These are phyloP conservation scores for Claviceps capensis DNA, from an alignment of 2,329 filamentous ascomycete genomes.

Conservation along the genomic window DNA sequence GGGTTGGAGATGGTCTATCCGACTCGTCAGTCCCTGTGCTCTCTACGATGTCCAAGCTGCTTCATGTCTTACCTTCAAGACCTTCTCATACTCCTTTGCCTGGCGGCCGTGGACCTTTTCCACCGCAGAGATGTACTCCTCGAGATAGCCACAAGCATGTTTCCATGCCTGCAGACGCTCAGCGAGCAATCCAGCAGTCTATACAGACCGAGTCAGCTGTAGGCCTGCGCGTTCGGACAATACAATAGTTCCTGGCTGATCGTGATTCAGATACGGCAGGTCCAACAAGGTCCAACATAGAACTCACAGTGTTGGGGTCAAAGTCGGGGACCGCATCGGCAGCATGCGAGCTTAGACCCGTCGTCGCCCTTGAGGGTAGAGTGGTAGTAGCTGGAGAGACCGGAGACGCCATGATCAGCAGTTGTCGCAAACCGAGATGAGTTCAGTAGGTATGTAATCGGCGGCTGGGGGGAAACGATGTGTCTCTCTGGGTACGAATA, in stretches of 20 bases:
- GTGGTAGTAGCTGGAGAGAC: conserved; percentile 17
- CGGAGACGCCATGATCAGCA: conserved; percentile 13
- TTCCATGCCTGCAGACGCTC: conserved; percentile 93
- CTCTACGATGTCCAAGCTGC: too few relatives aligned
- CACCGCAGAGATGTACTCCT: conserved; percentile 74
- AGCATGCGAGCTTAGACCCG: conserved; percentile 29
- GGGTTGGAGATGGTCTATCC: conserved; percentile 70
- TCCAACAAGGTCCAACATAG: neutral
- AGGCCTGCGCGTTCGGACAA: too few relatives aligned
- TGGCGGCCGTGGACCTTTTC: conserved; percentile 78
- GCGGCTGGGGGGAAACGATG: neutral
- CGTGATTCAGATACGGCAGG: too few relatives aligned
- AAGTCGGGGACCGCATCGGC: conserved; percentile 47
- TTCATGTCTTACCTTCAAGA: conserved; percentile 51
- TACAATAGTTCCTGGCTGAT: too few relatives aligned
- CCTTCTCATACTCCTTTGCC: conserved; percentile 89
- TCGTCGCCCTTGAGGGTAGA: conserved; percentile 34
- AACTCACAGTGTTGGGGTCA: conserved; percentile 43
- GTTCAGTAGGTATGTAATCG: neutral
- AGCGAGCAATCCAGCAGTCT: conserved; percentile 68
- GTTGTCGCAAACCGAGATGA: neutral
- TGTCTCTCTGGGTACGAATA: neutral
- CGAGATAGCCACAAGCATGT: conserved; percentile 79
- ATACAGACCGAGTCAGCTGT: too few relatives aligned
- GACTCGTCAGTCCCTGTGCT: neutral